Base-by-base conservation (phyloP, 2,329 filamentous ascomycete species). In the Phyllosticta citrichinensis region DNA sequence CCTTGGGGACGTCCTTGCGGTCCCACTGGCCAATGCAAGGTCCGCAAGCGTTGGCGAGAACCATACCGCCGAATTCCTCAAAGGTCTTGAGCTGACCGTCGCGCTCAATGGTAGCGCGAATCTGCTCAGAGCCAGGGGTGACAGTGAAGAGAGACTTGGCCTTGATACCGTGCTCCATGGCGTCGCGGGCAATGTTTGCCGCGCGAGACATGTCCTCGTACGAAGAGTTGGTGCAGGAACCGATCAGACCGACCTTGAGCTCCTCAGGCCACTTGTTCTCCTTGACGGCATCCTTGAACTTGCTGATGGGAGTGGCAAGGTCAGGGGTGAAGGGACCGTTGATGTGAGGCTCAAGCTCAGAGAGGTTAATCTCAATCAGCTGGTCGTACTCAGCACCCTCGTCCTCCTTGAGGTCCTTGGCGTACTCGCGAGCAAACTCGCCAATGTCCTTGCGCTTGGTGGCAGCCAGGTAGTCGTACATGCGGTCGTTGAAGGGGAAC, bases 271-370 rank as follows among this genome's bases (percentile, higher is more conserved):
- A 99, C 76, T 87, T 85, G 81, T 99, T 96, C 71, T 87, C 86
- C 81, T 95, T 91, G 71, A 93, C 93, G 67, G 91, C 90, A 72
- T 95, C 87, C 78, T 89, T 91, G 81, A 97, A 96, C 81, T 97
- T 94, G 79, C 91, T 96, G 75, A 99, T 95, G 57, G 94, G 94
- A 8, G 94, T 97, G 61, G 91, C 92, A 79, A 99, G 83, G 85
- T 99, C 94, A 64, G 94, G 94, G 27, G 94, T 99, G 85, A 97
- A 97, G 66, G 94, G 94, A 67, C 94, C 94, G 81, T 99, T 99
- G 81, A 99, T 91, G 76, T 97, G 91, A 67, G 94, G 94, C 82
- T 99, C 94, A 56, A 99, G 87, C 77, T 93, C 89, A 62, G 85
- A 88, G 60, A 99, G 85, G 82, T 99, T 93, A 79, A 99, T 90